Evolutionary conservation across 176 grass and related monocot genomes (phyloP).

Genomic region (Aegilops tauschii): DNA sequence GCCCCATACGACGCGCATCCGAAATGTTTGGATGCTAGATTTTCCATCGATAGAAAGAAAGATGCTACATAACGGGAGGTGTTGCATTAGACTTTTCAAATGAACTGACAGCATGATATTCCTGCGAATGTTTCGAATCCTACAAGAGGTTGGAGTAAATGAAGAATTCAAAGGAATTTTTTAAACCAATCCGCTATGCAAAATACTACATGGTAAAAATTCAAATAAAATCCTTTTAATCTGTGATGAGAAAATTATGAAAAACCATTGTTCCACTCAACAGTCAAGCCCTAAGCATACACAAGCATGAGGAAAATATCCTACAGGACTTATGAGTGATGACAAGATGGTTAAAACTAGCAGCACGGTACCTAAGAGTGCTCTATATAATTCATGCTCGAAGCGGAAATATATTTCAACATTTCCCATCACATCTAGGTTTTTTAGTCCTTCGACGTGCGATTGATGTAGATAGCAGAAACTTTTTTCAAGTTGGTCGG

Average conservation of each 20-base stretch:
- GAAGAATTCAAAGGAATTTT: background rate
- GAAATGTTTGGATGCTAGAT: background rate
- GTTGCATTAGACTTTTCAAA: background rate
- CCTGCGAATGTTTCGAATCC: background rate
- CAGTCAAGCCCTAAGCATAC: background rate
- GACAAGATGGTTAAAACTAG: too few relatives aligned
- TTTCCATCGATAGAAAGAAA: background rate
- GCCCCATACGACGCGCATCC: too few relatives aligned
- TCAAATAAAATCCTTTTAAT: too few relatives aligned
- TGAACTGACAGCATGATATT: background rate
- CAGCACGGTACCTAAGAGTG: too few relatives aligned
- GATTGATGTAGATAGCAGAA: too few relatives aligned
- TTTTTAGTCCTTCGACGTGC: too few relatives aligned
- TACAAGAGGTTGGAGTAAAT: background rate
- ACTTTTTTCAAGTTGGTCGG: too few relatives aligned
- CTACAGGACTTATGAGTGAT: too few relatives aligned
- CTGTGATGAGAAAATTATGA: background rate
- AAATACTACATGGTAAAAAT: background rate
- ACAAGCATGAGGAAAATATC: too few relatives aligned
- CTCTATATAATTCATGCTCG: too few relatives aligned
- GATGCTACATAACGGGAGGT: background rate
- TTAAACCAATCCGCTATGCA: background rate
- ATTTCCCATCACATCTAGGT: too few relatives aligned
- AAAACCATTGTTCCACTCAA: background rate
- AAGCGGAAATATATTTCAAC: too few relatives aligned